Conservation (phyloP, 1,284 basidiomycete species). For the Porogramme epimiltina region DNA sequence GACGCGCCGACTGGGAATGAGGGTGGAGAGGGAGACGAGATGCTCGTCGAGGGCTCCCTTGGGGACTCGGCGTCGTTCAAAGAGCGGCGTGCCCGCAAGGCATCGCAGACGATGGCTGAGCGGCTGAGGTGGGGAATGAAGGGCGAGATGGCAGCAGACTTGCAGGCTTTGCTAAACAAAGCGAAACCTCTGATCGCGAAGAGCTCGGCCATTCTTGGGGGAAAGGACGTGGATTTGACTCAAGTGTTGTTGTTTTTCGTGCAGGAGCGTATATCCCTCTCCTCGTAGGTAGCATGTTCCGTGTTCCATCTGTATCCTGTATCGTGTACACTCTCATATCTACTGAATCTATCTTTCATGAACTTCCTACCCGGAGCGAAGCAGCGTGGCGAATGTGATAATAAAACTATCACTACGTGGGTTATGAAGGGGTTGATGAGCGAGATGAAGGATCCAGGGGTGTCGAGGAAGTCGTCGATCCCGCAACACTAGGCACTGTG, state of each 20-base stretch:
- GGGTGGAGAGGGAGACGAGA: constrained; percentile 40
- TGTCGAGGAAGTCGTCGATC: no score
- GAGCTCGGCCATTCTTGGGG: constrained; percentile 47
- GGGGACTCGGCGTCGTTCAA: constrained; percentile 32
- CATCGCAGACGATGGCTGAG: constrained; percentile 60
- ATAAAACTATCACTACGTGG: no score
- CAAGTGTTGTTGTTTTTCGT: constrained; percentile 63
- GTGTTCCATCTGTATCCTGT: no score
- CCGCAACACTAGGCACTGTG: no score
- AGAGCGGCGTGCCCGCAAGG: constrained; percentile 45
- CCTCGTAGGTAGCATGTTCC: no score
- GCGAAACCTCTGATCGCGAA: constrained; percentile 62
- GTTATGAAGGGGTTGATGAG: no score
- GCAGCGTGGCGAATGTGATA: no score
- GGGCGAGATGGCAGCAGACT: constrained; percentile 75
- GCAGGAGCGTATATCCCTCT: constrained; percentile 52
- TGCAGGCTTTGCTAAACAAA: constrained; percentile 66
- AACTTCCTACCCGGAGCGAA: no score
- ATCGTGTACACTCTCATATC: no score
- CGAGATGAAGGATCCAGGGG: no score
- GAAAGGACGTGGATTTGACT: constrained; percentile 52
- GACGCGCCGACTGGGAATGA: constrained; percentile 45
- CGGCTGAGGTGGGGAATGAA: constrained; percentile 72
- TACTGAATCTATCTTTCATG: no score
- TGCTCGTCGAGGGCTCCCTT: constrained; percentile 28